phyloP scores from a whole-genome alignment of 441 rosid species.

The Euphorbia celastroides region DNA sequence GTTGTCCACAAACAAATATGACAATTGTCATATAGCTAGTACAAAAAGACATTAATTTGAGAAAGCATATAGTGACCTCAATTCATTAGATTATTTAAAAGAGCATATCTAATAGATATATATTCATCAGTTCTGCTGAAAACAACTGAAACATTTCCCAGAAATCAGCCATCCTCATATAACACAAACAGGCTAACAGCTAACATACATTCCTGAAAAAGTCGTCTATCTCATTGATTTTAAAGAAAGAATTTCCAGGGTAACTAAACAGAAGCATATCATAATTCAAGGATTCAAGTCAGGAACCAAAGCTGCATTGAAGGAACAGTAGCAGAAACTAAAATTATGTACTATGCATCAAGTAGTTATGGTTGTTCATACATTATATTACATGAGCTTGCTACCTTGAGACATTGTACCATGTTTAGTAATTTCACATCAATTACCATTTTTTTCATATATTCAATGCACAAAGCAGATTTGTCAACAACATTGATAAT shows the following conservation, averaged over 20 bases:
- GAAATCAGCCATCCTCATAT: not conserved
- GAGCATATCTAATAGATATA: not conserved
- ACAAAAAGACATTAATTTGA: too few relatives aligned
- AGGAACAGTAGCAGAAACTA: not conserved
- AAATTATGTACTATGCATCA: not conserved
- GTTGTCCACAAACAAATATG: not conserved
- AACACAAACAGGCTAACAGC: not conserved
- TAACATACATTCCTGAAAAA: not conserved
- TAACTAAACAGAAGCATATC: not conserved
- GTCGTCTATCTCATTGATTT: not conserved
- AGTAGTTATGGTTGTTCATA: too few relatives aligned
- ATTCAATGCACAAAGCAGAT: not conserved
- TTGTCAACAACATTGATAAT: not conserved
- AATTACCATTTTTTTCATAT: not conserved
- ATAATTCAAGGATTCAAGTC: not conserved
- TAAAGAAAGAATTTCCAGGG: not conserved
- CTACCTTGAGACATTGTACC: not conserved
- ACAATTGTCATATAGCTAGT: not conserved
- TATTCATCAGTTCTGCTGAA: not conserved
- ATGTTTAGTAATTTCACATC: not conserved
- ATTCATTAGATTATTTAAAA: not conserved
- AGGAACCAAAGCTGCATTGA: too few relatives aligned
- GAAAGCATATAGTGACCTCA: too few relatives aligned
- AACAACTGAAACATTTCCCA: slow-evolving; percentile 3
- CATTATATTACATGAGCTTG: too few relatives aligned